Percentiles rank a stretch among this genome's conserved stretches.
These are phyloP conservation scores for Fistulina hepatica DNA, from an alignment of 1,284 basidiomycete species.

Conservation along the genomic window DNA sequence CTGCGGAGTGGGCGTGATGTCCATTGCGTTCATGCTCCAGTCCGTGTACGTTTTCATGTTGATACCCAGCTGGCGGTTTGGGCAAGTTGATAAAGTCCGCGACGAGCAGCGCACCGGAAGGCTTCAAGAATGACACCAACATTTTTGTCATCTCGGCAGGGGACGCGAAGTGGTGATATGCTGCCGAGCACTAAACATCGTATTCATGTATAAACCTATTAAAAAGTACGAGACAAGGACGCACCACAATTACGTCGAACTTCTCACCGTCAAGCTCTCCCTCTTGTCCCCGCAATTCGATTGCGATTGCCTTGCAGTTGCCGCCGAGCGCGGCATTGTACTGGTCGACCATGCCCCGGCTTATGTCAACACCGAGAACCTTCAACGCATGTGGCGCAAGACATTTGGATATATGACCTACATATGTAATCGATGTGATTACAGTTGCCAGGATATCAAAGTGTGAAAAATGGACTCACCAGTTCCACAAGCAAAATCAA, in stretches of 20 bases:
- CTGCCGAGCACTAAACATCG: conserved; percentile 43
- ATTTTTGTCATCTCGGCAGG: conserved; percentile 39
- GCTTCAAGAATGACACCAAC: conserved; percentile 46
- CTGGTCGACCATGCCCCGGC: conserved; percentile 48
- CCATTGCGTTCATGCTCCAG: not conserved
- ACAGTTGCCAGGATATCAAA: not conserved
- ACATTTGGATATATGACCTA: conserved; percentile 41
- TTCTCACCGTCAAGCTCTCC: conserved; percentile 38
- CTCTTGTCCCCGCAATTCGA: conserved; percentile 13
- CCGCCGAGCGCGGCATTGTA: no score
- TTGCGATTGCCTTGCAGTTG: not conserved
- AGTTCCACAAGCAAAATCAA: conserved; percentile 66
- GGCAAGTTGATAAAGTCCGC: conserved; percentile 34
- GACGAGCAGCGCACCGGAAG: conserved; percentile 50
- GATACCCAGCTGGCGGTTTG: not conserved
- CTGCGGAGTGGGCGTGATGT: not conserved
- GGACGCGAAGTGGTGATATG: conserved; percentile 58
- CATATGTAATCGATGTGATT: not conserved
- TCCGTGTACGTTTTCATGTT: not conserved
- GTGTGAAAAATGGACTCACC: conserved; percentile 29
- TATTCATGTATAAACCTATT: not conserved
- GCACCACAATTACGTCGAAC: conserved; percentile 50
- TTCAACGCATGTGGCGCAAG: conserved; percentile 45
- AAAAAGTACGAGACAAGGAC: conserved; percentile 8
- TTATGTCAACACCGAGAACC: conserved; percentile 63